Evolutionary conservation across 352 stramenopile genomes (phyloP).

Genomic region (Pythium plurisporium): DNA sequence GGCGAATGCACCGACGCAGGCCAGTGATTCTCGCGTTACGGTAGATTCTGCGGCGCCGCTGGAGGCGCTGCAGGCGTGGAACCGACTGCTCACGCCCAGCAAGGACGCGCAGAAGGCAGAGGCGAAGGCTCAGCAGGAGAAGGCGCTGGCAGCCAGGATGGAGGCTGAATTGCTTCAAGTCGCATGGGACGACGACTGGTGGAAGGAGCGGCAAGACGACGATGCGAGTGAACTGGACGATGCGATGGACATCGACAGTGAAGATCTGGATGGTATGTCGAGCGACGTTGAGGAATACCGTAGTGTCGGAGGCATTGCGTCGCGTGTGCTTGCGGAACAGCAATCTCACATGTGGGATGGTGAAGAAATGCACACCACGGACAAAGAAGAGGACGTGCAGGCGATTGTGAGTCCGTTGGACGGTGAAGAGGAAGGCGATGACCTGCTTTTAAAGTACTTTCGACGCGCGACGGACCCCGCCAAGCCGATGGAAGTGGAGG

Average conservation of each 20-base stretch:
- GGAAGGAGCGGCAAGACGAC: conserved; percentile 33
- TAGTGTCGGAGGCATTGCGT: conserved; percentile 3
- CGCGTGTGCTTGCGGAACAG: not conserved
- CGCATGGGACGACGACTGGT: conserved; percentile 65
- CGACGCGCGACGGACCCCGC: conserved; percentile 5
- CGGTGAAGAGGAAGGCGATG: conserved; percentile 9
- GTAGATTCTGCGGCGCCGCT: conserved; percentile 22
- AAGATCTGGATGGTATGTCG: conserved; percentile 4
- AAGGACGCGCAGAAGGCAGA: conserved; percentile 17
- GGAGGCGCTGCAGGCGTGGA: conserved; percentile 20
- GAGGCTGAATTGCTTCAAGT: conserved; percentile 58
- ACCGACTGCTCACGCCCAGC: conserved; percentile 13
- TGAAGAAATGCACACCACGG: not conserved
- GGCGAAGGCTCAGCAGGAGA: conserved; percentile 13
- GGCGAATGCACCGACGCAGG: conserved; percentile 38
- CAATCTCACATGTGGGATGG: not conserved
- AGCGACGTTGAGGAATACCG: conserved; percentile 25
- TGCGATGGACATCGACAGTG: conserved; percentile 34
- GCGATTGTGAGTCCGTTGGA: conserved; percentile 1
- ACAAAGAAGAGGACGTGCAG: conserved; percentile 20
- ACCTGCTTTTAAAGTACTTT: conserved; percentile 50
- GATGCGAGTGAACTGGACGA: conserved; percentile 13
- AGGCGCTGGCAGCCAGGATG: conserved; percentile 30
- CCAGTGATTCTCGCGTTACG: conserved; percentile 29
- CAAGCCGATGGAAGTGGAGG: conserved; percentile 7